Base-by-base conservation (phyloP, 331 rosid species). In the Stylosanthes scabra region DNA sequence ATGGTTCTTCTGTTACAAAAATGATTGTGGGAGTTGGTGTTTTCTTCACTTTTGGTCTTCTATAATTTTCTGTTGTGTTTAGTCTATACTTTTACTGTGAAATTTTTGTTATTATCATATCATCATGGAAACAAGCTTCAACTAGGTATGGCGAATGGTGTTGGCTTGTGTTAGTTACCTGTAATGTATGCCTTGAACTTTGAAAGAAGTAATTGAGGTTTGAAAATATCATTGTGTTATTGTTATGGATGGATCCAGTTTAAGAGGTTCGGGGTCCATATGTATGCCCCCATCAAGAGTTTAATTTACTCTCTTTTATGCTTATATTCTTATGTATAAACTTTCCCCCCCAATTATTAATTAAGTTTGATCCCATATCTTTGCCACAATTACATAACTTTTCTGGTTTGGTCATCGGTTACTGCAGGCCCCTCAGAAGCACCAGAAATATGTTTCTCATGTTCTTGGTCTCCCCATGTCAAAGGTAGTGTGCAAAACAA, bases 401-500 rank as follows among this genome's bases (percentile, higher is more conserved):
- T 34, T 3, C 39, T 34, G 39, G 39, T 34, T 34, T 34, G 39
- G 39, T 34, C 39, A 34, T 34, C 39, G 39, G 39, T 34, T 62
- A 58, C 72, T 80, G 85, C 89, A 91, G 99, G 88, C 93, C 14
- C 99, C 97, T 64, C 99, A 89, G 80, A 91, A 94, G 87, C 99
- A 94, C 87, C 99, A 94, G 86, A 91, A 84, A 63, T 88, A 91
- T 29, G 86, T 94, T 81, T 82, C 96, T 64, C 86, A 72, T 82
- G 97, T 94, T 80, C 97, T 91, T 76, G 97, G 91, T 65, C 87
- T 94, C 78, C 96, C 97, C 71, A 83, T 94, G 97, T 91, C 97
- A 51, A 94, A 87, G 68, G 99, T 94, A 45, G 96, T 94, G 71
- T 94, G 97, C 85, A 94, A 83, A 91, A 94, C 96, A 68, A 94